Base-by-base conservation (phyloP, 768 basidiomycete species). In the Xerocomus potaroensis region DNA sequence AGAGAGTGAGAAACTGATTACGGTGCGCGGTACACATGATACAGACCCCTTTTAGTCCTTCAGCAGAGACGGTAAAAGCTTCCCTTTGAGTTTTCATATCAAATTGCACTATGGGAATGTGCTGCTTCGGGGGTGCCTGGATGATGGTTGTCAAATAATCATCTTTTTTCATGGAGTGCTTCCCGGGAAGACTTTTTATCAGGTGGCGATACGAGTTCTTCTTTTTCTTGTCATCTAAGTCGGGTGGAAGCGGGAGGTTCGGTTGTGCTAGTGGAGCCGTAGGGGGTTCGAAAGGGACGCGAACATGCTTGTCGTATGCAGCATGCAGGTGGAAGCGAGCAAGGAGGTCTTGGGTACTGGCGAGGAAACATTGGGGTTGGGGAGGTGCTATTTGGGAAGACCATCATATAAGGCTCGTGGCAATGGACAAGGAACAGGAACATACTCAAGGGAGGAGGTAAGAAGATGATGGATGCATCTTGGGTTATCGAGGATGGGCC, bases 301-400 rank as follows among this genome's bases (percentile, higher is more conserved):
- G 75, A 41, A 90, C 88, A 58, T 90, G 84, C 59, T 82, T 85
- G 69, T 89, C 83, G 62, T 91, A 91, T n/a, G 85, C 81, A 9
- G 81, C 56, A 41, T 81, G 74, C 23, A 91, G 78, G 41, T 77
- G 71, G 57, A 91, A 87, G 50, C 83, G 81, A 36, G 77, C 71
- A 46, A 91, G 73, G 42, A 91, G 80, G 67, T 91, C 88, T 59
- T 91, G 80, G 1, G 89, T 89, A 68, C 87, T 87, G 32, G 74
- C 64, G 41, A 91, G 76, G 63, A 77, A 72, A 22, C 73, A 55
- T 39, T 54, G 63, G 11, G 63, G 63, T 29, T 58, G 75, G 31
- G 69, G 66, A 40, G 51, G 43, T 36, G 43, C 60, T 60, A 41
- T 55, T 61, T 50, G 58, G 53, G 21, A 57, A 38, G 48, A 42